Percentiles rank a stretch among this genome's conserved stretches.
phyloP scores from a whole-genome alignment of 257 asterid species.

The Nicotiana obtusifolia region DNA sequence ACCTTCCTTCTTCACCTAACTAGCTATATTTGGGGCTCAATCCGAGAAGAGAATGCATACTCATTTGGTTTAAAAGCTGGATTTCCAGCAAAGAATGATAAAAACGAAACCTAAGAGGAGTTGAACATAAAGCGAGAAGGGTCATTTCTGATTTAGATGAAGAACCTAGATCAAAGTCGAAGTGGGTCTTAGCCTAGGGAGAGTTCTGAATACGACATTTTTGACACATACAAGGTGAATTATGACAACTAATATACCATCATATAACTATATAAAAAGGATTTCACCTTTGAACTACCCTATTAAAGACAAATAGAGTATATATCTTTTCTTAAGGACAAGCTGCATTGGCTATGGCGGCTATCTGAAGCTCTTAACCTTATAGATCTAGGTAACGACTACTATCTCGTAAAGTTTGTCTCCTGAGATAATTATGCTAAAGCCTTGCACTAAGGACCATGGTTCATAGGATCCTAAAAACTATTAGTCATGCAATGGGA shows the following conservation, averaged over 20 bases:
- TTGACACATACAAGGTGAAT: conserved; percentile 57
- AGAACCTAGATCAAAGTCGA: conserved; percentile 38
- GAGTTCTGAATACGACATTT: conserved; percentile 40
- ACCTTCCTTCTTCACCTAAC: too few species aligned
- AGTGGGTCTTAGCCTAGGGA: conserved; percentile 22
- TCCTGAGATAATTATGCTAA: too few species aligned
- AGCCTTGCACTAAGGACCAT: too few species aligned
- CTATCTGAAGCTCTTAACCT: too few species aligned
- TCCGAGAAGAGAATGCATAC: conserved; percentile 43
- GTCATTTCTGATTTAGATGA: conserved; percentile 57
- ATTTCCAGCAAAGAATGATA: conserved; percentile 36
- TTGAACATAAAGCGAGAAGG: conserved; percentile 53
- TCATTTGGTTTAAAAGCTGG: conserved; percentile 63
- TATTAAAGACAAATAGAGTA: too few species aligned
- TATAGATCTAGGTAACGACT: too few species aligned
- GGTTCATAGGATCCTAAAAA: too few species aligned
- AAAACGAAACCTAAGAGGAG: conserved; percentile 44
- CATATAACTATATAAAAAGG: neutral
- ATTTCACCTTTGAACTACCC: too few species aligned
- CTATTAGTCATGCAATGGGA: too few species aligned
- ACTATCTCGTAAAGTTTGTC: too few species aligned
- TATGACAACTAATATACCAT: conserved; percentile 26
- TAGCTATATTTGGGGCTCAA: conserved; percentile 28
- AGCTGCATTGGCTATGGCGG: too few species aligned
- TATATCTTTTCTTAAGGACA: too few species aligned